Evolutionary conservation across 1,284 basidiomycete genomes (phyloP).

Genomic region (Ceratobasidium sp.): DNA sequence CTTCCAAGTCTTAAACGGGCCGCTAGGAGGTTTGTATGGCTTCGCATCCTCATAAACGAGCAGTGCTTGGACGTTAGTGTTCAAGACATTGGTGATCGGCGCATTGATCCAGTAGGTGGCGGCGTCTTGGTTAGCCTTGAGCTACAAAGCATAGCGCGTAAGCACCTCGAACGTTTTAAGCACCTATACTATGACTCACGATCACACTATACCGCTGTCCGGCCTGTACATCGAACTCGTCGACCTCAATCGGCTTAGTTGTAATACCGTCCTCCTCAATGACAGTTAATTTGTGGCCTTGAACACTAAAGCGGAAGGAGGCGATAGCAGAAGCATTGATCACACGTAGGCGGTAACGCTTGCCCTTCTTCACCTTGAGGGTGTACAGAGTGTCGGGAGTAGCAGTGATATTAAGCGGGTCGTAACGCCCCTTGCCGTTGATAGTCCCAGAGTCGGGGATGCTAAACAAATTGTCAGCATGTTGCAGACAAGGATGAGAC

Average conservation of each 20-base stretch:
- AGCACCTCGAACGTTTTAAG: too few species aligned
- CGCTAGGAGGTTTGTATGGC: constrained; percentile 15
- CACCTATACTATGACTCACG: constrained; percentile 51
- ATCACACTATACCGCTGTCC: constrained; percentile 61
- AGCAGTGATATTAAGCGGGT: constrained; percentile 26
- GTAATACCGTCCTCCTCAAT: constrained; percentile 58
- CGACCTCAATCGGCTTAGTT: constrained; percentile 57
- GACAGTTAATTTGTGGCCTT: constrained; percentile 58
- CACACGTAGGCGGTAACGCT: constrained; percentile 67
- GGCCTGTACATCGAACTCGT: constrained; percentile 60
- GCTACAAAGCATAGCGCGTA: constrained; percentile 44
- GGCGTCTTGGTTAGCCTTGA: constrained; percentile 59
- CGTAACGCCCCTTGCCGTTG: constrained; percentile 52
- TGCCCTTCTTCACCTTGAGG: constrained; percentile 60
- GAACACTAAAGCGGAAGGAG: constrained; percentile 56
- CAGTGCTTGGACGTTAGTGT: constrained; percentile 37
- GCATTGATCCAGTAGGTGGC: constrained; percentile 63
- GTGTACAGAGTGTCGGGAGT: constrained; percentile 38
- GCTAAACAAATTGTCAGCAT: constrained; percentile 21
- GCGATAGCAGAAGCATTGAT: constrained; percentile 51
- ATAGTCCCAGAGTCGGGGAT: constrained; percentile 58
- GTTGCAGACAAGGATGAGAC: background rate
- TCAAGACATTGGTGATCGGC: constrained; percentile 52
- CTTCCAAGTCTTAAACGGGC: constrained; percentile 13
- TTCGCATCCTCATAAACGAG: constrained; percentile 37